Evolutionary conservation across 257 asterid genomes (phyloP), one percentile per base, ranked within the genome.

Genomic region (Avicennia marina): DNA sequence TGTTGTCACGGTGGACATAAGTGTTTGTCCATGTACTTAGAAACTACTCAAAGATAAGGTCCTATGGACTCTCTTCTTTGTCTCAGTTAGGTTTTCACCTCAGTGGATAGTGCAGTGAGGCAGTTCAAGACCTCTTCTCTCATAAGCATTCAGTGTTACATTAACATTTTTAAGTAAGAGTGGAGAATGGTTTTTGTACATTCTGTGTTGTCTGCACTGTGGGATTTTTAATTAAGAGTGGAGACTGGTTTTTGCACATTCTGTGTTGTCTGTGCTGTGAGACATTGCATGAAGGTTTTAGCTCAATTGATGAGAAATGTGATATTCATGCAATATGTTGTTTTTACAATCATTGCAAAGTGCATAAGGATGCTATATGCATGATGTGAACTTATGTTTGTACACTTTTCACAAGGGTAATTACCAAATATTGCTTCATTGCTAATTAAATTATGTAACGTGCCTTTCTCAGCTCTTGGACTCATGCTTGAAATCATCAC

Each of bases 401-500:
- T 47, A 62, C 17, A 29, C 15, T n/a, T n/a, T n/a, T n/a, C n/a
- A n/a, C n/a, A n/a, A n/a, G n/a, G n/a, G n/a, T n/a, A n/a, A n/a
- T n/a, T n/a, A n/a, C n/a, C n/a, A n/a, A 5, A 47, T n/a, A 12
- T 11, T 33, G 32, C 26, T 41, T 4, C 7, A 31, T 9, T 25
- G 39, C 58, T 74, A 47, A 65, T 46, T 45, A 22, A 49, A 29
- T 26, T 29, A 29, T 57, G 17, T 34, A 48, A 31, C 25, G 13
- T 59, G 26, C 46, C 57, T 42, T 73, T 33, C 52, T 52, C 94
- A 91, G 98, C 96, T 93, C 62, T 81, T 93, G 60, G 98, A 93
- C 73, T 81, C 91, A 11, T 83, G 97, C 81, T 75, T 93, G 80
- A 93, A 84, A 68, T 93, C 98, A 45, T 78, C 97, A 20, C 94